Base-by-base conservation (phyloP, 169 alveolate species). In the Plasmodium yoelii region DNA sequence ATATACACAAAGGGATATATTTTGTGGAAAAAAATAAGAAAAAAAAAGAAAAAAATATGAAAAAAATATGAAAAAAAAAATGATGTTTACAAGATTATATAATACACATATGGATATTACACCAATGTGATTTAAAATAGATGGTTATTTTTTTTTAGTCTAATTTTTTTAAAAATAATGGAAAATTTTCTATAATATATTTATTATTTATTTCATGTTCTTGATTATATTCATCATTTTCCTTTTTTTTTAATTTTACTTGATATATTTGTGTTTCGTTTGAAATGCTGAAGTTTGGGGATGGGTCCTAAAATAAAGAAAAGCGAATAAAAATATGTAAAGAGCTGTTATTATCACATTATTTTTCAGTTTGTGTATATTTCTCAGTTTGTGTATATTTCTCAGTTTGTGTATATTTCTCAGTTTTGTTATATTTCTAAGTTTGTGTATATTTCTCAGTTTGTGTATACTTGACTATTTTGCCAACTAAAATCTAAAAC, bases 401-500 rank as follows among this genome's bases (percentile, higher is more conserved):
- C 9, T 13, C 59, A 1, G 28, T 56, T 39, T 19, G 47, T 53
- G 28, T 12, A 3, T 47, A 86, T 87, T 56, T 69, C n/a, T n/a
- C n/a, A n/a, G n/a, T n/a, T n/a, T n/a, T n/a, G n/a, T n/a, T n/a
- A n/a, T n/a, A n/a, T 73, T 15, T 73, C 9, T 13, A 39, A 1
- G 28, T 56, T 39, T 19, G 47, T 53, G 28, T 12, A 3, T 47
- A 86, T 73, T 15, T 73, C 9, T 13, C 59, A 1, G 28, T 56
- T 39, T 19, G 47, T 53, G 28, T 12, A 3, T 47, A 86, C 91
- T 56, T 69, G 70, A 0, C 70, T 65, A 53, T 86, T 65, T 19
- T 86, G 91, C 91, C 91, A 86, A 39, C 55, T 86, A 24, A 86
- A 86, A 60, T 86, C 91, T 34, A 86, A 39, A 26, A 86, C 39